These are phyloP conservation scores for Heritiera fomes DNA, from an alignment of 345 rosid genomes.

Conservation along the genomic window DNA sequence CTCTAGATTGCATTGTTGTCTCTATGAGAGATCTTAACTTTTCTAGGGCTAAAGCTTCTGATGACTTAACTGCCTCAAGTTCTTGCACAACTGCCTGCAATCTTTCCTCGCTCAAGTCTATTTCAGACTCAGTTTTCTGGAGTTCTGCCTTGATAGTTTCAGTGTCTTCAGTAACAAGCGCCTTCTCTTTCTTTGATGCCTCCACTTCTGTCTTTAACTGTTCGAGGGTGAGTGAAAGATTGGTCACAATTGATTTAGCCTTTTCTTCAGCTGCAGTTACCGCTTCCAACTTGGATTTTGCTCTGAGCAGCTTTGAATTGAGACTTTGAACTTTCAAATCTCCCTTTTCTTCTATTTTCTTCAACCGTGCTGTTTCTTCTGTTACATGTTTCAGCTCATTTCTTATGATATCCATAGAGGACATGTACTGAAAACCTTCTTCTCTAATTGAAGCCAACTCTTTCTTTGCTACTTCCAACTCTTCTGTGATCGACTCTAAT, in stretches of 20 bases:
- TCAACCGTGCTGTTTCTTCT: constrained; percentile 48
- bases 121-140: constrained; percentile 49
- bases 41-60: constrained; percentile 62
- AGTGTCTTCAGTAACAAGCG: constrained; percentile 48
- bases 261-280: constrained; percentile 55
- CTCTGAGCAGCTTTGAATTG: constrained; percentile 73
- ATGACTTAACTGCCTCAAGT: constrained; percentile 54
- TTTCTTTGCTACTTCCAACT: constrained; percentile 60
- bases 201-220: constrained; percentile 62
- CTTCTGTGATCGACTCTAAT: constrained; percentile 47
- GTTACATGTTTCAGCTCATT: constrained; percentile 51
- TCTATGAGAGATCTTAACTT: constrained; percentile 52
- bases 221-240: constrained; percentile 53
- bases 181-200: constrained; percentile 61
- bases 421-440: constrained; percentile 59
- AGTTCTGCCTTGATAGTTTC: constrained; percentile 44
- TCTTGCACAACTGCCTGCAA: constrained; percentile 56
- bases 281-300: constrained; percentile 59
- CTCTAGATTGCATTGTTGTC: constrained; percentile 47
- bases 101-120: constrained; percentile 54
- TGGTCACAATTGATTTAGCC: constrained; percentile 47
- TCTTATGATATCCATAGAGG: constrained; percentile 67
- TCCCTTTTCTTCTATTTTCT: constrained; percentile 47
- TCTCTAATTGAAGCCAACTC: constrained; percentile 56
- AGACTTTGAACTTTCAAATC: constrained; percentile 53